phyloP scores from a whole-genome alignment of 2,329 filamentous ascomycete species.

The Laburnicola sp. region DNA sequence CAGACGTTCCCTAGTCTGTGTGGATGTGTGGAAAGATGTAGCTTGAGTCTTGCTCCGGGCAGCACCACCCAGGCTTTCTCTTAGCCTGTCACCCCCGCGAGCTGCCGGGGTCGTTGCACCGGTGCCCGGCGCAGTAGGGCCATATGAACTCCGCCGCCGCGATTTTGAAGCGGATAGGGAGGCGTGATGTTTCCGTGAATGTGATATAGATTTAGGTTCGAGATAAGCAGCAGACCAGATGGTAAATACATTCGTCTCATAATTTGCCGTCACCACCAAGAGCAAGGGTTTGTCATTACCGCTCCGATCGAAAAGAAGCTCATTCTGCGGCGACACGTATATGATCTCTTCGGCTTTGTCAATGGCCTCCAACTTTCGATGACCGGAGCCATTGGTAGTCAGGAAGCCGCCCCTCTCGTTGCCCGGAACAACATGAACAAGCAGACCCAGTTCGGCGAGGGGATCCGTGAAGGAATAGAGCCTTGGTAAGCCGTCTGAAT shows the following conservation, averaged over 20 bases:
- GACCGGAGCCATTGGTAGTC: slow-evolving; percentile 34
- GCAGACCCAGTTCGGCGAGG: slow-evolving; percentile 79
- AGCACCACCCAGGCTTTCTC: slow-evolving; percentile 73
- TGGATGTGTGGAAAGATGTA: slow-evolving; percentile 44
- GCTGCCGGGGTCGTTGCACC: slow-evolving; percentile 74
- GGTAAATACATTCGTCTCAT: slow-evolving; percentile 74
- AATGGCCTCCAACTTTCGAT: slow-evolving; percentile 60
- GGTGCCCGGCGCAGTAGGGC: slow-evolving; percentile 62
- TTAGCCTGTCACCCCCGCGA: slow-evolving; percentile 62
- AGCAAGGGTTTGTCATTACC: slow-evolving; percentile 57
- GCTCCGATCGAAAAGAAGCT: slow-evolving; percentile 56
- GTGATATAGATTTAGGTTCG: slow-evolving; percentile 61
- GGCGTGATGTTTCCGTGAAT: slow-evolving; percentile 47
- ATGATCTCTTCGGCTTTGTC: slow-evolving; percentile 80
- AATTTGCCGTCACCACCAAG: slow-evolving; percentile 79
- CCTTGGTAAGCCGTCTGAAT: slow-evolving; percentile 64
- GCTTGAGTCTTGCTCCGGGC: slow-evolving; percentile 50
- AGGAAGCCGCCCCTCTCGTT: slow-evolving; percentile 35
- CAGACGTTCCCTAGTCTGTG: slow-evolving; percentile 35
- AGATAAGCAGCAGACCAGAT: slow-evolving; percentile 84
- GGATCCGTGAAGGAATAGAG: slow-evolving; percentile 86
- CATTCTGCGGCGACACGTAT: slow-evolving; percentile 71
- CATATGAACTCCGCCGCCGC: slow-evolving; percentile 65
- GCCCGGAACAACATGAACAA: slow-evolving; percentile 57
- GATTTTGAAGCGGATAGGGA: slow-evolving; percentile 49